Percentiles rank a stretch among this genome's conserved stretches.
These are phyloP conservation scores for Populus davidiana DNA, from an alignment of 345 rosid genomes.

Conservation along the genomic window DNA sequence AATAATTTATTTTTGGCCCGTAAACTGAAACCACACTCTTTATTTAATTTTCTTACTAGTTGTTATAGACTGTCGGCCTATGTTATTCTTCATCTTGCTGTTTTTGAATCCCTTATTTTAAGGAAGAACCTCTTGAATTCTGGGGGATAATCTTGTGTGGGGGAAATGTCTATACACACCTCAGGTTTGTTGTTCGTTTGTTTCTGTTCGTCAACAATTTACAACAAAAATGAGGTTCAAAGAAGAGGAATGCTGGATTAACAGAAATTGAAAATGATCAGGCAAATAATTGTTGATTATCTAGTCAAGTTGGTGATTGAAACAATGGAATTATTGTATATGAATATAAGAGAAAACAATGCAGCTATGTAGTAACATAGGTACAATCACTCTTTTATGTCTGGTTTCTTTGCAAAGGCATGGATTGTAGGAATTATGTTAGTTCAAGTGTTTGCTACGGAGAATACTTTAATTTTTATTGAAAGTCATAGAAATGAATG, in stretches of 20 bases:
- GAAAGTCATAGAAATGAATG: background rate
- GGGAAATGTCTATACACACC: too few relatives aligned
- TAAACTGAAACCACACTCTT: too few relatives aligned
- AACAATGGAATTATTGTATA: background rate
- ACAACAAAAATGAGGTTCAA: background rate
- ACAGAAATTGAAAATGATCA: background rate
- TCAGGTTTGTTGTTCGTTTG: too few relatives aligned
- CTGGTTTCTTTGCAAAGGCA: background rate
- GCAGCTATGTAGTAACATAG: background rate
- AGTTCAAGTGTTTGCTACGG: background rate
- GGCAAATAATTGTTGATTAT: background rate
- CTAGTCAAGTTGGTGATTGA: background rate
- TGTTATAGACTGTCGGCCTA: too few relatives aligned
- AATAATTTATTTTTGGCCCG: too few relatives aligned
- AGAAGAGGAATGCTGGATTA: background rate
- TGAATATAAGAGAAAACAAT: background rate
- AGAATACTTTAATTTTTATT: background rate
- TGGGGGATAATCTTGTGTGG: too few relatives aligned
- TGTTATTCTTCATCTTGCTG: too few relatives aligned
- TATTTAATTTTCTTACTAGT: too few relatives aligned
- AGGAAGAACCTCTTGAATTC: too few relatives aligned
- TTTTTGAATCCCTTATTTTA: too few relatives aligned
- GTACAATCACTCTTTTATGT: background rate
- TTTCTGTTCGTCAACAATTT: background rate
- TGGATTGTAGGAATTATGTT: background rate